Evolutionary conservation across 768 basidiomycete genomes (phyloP).

Genomic region (Coprinopsis cinerea): DNA sequence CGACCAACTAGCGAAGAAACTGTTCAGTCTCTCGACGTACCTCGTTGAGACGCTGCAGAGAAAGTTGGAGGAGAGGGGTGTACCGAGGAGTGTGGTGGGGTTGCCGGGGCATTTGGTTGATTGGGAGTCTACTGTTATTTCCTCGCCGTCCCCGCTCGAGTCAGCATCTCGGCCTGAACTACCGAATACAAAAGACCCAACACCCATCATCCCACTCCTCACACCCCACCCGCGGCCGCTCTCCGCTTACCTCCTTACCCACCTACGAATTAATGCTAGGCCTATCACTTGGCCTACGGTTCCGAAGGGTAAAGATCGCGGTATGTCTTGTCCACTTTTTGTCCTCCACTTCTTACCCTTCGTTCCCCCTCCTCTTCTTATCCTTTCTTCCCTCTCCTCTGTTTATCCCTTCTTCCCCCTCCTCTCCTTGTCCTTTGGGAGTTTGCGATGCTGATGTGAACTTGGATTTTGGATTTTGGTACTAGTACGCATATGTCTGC

Average conservation of each 20-base stretch:
- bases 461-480: too few species aligned
- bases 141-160: background rate
- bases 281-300: constrained; percentile 88
- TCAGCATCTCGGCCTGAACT: constrained; percentile 16
- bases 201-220: constrained; percentile 84
- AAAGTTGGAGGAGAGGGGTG: background rate
- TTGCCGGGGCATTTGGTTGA: background rate
- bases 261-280: constrained; percentile 54
- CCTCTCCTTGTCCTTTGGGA: too few species aligned
- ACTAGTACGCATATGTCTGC: constrained; percentile 88
- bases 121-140: background rate
- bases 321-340: too few species aligned
- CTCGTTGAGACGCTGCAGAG: constrained; percentile 26
- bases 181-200: constrained; percentile 36
- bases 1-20: constrained; percentile 27
- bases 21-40: constrained; percentile 42
- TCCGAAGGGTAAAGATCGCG: constrained; percentile 76
- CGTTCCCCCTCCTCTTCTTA: too few species aligned
- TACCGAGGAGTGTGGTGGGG: background rate
- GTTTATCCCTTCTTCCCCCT: too few species aligned
- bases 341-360: too few species aligned
- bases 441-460: too few species aligned
- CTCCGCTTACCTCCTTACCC: constrained; percentile 53
- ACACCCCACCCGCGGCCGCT: constrained; percentile 74
- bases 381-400: too few species aligned